These are phyloP conservation scores for Aureobasidium vineae DNA, from an alignment of 2,329 filamentous ascomycete genomes.

Conservation along the genomic window DNA sequence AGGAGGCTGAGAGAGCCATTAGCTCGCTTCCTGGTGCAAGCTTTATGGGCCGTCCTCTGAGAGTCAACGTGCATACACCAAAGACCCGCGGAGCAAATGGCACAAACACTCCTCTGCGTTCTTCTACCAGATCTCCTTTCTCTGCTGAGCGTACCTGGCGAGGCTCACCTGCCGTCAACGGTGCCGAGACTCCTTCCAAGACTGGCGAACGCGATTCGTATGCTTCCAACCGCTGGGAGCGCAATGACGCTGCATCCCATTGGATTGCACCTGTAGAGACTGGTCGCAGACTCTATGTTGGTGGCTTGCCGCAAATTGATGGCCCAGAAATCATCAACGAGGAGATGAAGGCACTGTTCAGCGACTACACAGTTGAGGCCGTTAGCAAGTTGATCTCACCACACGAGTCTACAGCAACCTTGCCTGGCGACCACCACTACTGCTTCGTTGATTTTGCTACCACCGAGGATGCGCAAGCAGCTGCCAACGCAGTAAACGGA, in stretches of 20 bases:
- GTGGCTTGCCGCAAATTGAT: conserved; percentile 47
- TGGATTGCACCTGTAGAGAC: conserved; percentile 37
- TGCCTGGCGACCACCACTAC: conserved; percentile 32
- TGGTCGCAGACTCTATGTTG: conserved; percentile 49
- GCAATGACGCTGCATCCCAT: conserved; percentile 42
- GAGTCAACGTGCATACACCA: conserved; percentile 51
- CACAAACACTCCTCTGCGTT: conserved; percentile 6
- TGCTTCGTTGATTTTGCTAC: conserved; percentile 37
- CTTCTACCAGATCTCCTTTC: conserved; percentile 10
- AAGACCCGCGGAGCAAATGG: conserved; percentile 19
- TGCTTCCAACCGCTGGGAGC: conserved; percentile 46
- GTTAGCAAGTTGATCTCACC: conserved; percentile 47
- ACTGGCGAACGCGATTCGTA: conserved; percentile 4
- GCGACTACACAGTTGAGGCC: conserved; percentile 46
- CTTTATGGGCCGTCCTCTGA: conserved; percentile 59
- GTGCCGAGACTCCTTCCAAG: conserved; percentile 12
- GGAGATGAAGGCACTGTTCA: conserved; percentile 48
- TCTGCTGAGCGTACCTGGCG: conserved; percentile 19
- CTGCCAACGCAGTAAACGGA: conserved; percentile 32
- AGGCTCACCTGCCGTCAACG: not conserved
- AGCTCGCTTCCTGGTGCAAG: conserved; percentile 54
- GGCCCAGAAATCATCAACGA: conserved; percentile 45
- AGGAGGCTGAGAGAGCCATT: conserved; percentile 59
- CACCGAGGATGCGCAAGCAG: conserved; percentile 33
- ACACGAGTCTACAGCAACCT: conserved; percentile 21